Evolutionary conservation across 2,329 filamentous ascomycete species (phyloP), one percentile per base, ranked within the genome.

Genomic region (Ascochyta rabiei): DNA sequence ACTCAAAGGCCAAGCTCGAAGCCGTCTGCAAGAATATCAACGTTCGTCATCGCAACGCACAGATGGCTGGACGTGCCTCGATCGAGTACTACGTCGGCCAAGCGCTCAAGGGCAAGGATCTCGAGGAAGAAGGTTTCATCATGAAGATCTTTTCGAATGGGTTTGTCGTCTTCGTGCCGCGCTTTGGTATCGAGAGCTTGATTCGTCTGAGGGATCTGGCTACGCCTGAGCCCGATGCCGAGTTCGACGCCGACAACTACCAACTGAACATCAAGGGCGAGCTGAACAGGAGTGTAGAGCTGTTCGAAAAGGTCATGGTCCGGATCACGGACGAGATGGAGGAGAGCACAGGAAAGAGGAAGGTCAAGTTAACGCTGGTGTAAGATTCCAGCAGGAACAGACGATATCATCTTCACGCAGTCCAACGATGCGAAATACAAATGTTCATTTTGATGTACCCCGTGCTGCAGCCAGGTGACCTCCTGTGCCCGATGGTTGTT

Each of bases 21-120:
- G 90, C 87, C 53, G 91, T 99, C 21, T 98, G 95, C 84, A 93
- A 92, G 76, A 99, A 99, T 79, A 97, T 99, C 84, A 99, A 99
- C 76, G 88, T 95, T 53, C 88, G 95, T 7, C 95, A 99, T 76
- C 91, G 95, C 70, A 99, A 99, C 76, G 95, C 95, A 28, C 95
- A 99, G 77, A 89, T 96, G 77, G 95, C 95, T 2, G 93, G 93
- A 31, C 87, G 95, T 56, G 93, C 95, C 23, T 95, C 89, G 65
- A 93, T 99, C 60, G 93, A 96, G 67, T 99, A 98, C 79, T 99
- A 98, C 73, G 95, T 99, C 43, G 95, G 95, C 0, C 95, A 99
- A 78, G 92, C 93, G 12, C 87, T 99, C 51, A 95, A 95, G 79
- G 91, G 84, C 9, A 81, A 84, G 48, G 81, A 85, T 15, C 78